These are phyloP conservation scores for Brassica juncea DNA, from an alignment of 345 rosid species.

Conservation along the genomic window DNA sequence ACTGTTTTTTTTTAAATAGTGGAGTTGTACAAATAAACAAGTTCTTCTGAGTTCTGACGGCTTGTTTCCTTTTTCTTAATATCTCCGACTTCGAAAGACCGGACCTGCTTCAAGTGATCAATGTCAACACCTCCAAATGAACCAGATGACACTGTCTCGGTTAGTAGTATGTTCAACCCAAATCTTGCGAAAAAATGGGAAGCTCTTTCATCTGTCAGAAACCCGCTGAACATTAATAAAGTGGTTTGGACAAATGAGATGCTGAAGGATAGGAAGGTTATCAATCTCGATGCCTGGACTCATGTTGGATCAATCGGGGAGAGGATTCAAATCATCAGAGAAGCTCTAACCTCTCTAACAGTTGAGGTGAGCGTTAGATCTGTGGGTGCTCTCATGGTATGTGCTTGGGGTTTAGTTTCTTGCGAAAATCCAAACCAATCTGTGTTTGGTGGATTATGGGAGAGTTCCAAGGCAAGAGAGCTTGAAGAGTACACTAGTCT, in stretches of 20 bases:
- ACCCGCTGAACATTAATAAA: neutral
- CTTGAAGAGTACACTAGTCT: neutral
- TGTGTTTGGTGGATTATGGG: neutral
- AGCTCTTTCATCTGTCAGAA: neutral
- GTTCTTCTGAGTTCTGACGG: neutral
- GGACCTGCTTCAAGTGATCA: neutral
- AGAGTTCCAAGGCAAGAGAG: neutral
- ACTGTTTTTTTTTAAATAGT: neutral
- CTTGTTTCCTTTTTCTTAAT: neutral
- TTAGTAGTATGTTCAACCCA: neutral
- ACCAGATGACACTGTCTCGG: neutral
- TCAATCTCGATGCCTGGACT: neutral
- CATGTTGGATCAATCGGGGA: neutral
- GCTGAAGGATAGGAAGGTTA: neutral
- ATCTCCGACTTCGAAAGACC: neutral
- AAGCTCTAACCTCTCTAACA: neutral
- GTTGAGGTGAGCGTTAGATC: neutral
- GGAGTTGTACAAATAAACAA: neutral
- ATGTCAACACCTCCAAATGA: neutral
- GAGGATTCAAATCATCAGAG: neutral
- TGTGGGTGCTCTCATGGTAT: conserved; percentile 5
- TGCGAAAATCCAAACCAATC: neutral
- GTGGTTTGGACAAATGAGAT: neutral
- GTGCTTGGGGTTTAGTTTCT: neutral
- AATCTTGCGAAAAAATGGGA: neutral